Base-by-base conservation (phyloP, 2,329 filamentous ascomycete species). In the Sphaerulina vaccinii region DNA sequence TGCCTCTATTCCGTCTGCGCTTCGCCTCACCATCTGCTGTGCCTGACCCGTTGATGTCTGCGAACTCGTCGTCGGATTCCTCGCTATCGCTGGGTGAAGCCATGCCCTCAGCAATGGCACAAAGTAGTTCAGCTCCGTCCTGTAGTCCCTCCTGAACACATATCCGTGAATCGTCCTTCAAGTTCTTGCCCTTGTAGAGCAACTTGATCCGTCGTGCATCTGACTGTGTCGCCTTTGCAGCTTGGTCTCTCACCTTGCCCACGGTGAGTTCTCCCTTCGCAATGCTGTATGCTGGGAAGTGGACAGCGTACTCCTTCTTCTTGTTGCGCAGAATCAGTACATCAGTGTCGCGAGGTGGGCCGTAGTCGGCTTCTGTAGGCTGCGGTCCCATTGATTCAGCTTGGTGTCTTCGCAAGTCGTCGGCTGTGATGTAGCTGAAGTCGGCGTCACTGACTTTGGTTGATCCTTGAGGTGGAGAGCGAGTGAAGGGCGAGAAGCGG, bases 351-450 rank as follows among this genome's bases (percentile, higher is more conserved):
- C 84, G 65, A 61, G 72, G 58, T 68, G 72, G 57, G 68, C 71
- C 58, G 66, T 71, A 35, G 22, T 73, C 69, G 51, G 76, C 73
- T 56, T 78, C 76, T n/a, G 70, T 63, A 68, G 64, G 67, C 46
- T 52, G 53, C 40, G 56, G 50, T 38, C 57, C 47, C 52, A 54
- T 46, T 35, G 57, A 61, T 61, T 58, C 63, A 70, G 63, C 55
- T 59, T 66, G 55, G 65, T 66, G 65, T 69, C 68, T 58, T 67
- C 60, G 54, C 65, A 90, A 70, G 63, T 91, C 87, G 63, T 88
- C 82, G 22, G 84, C 84, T n/a, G 87, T 90, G 66, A 91, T 90
- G 74, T 92, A 91, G 67, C 83, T 86, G 69, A 84, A 92, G 72
- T 91, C 87, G 27, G 85, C 81, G 60, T 90, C 86, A 62, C 82